These are phyloP conservation scores for Aureobasidium subglaciale DNA, from an alignment of 2,329 filamentous ascomycete species.

Conservation along the genomic window DNA sequence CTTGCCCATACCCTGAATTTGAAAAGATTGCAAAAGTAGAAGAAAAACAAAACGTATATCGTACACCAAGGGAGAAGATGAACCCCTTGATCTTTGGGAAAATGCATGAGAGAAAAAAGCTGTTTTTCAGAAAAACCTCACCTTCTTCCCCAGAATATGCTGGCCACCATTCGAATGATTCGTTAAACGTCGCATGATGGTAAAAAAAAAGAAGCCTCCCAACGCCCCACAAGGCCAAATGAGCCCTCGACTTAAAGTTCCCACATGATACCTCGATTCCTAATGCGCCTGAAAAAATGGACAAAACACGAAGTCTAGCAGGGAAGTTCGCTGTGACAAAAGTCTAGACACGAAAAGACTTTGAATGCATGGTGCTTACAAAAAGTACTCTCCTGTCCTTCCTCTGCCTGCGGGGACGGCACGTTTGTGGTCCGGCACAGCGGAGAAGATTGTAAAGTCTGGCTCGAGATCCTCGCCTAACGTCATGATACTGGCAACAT, in stretches of 20 bases:
- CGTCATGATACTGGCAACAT: conserved; percentile 83
- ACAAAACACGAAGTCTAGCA: background rate
- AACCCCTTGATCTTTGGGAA: background rate
- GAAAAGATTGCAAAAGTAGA: too few relatives aligned
- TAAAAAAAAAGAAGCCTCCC: too few relatives aligned
- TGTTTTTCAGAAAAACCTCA: background rate
- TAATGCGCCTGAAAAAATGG: background rate
- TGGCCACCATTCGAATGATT: background rate
- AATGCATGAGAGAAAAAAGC: background rate
- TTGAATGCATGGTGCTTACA: conserved; percentile 29
- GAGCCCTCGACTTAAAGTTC: too few relatives aligned
- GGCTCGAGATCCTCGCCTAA: conserved; percentile 78
- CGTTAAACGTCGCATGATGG: too few relatives aligned
- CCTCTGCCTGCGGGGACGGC: conserved; percentile 63
- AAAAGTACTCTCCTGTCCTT: conserved; percentile 45
- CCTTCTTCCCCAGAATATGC: background rate
- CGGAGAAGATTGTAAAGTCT: conserved; percentile 86
- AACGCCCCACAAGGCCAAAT: too few relatives aligned
- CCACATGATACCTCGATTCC: too few relatives aligned
- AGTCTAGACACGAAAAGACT: background rate
- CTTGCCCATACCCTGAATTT: too few relatives aligned
- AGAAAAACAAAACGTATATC: background rate
- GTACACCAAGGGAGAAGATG: background rate
- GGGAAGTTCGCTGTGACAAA: background rate
- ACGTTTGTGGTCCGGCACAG: conserved; percentile 77